Evolutionary conservation across 371 early-diverging fungal species (phyloP), one percentile per base, ranked within the genome.

Genomic region (Mucor lusitanicus): DNA sequence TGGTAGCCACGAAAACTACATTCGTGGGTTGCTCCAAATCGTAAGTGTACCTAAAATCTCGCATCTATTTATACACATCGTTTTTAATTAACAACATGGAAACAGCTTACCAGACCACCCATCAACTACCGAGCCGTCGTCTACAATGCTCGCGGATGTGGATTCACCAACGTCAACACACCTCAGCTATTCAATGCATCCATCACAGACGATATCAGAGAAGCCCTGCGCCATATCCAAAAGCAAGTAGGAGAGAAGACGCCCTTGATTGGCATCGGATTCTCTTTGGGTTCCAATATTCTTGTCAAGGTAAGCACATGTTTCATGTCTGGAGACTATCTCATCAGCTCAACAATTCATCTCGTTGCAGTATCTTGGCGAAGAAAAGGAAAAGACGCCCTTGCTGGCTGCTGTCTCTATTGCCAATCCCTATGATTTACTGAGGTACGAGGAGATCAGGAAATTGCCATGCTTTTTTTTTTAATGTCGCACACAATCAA

Each of bases 261-360:
- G 13, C 83, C 89, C 19, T 68, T 94, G 37, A 73, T 90, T 63
- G 92, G 87, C 12, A 74, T 90, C 39, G 96, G 96, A 4, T 96
- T 89, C 73, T 92, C 92, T 25, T 79, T 95, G 55, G 96, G 96
- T 8, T 85, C 94, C 30, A 96, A 96, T 72, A 80, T 96, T 19
- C 69, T 96, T 46, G 88, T 90, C 62, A 95, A 95, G 78, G 87
- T 84, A 78, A 37, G 17, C 40, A 33, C 21, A 56, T 25, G 13
- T 33, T 25, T 17, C 44, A 6, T 44, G 33, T 25, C 48, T 37
- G n/a, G n/a, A n/a, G n/a, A n/a, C n/a, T n/a, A n/a, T n/a, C n/a
- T n/a, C 21, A 12, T 11, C 21, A 11, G 33, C 21, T 5, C 35
- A n/a, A 13, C 21, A 30, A 19, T 15, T 25, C 13, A 25, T 15